Evolutionary conservation across 805 yeast genomes (phyloP).

Genomic region (Yamadazyma sp.): DNA sequence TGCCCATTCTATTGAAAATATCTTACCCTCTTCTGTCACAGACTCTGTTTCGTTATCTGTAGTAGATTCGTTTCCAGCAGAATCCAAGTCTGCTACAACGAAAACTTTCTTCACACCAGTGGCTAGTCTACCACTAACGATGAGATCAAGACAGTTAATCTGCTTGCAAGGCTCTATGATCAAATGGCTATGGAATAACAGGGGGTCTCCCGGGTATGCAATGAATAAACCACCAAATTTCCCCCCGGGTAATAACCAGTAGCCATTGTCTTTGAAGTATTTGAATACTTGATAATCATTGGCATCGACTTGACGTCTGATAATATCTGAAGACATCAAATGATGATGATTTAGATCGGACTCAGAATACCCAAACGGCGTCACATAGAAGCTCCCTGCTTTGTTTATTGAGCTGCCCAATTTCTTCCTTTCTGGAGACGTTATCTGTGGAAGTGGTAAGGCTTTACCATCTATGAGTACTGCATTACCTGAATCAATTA

Average conservation of each 20-base stretch:
- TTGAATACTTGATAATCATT: constrained; percentile 9
- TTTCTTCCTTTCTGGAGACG: constrained; percentile 6
- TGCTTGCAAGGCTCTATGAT: constrained; percentile 49
- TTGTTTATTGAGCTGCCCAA: constrained; percentile 1
- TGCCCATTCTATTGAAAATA: constrained; percentile 89
- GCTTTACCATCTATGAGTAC: constrained; percentile 4
- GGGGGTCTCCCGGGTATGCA: constrained; percentile 94
- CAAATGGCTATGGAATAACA: constrained; percentile 84
- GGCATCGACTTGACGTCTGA: constrained; percentile 4
- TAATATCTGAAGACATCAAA: neutral
- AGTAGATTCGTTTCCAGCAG: neutral
- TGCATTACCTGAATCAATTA: constrained; percentile 38
- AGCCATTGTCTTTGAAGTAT: constrained; percentile 42
- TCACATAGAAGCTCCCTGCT: constrained; percentile 2
- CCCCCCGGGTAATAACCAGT: constrained; percentile 74
- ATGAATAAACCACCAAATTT: constrained; percentile 88
- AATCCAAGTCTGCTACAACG: constrained; percentile 47
- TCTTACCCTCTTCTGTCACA: constrained; percentile 7
- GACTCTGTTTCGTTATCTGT: constrained; percentile 4
- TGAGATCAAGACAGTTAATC: constrained; percentile 45
- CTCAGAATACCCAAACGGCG: constrained; percentile 2
- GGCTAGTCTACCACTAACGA: constrained; percentile 87
- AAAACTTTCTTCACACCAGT: constrained; percentile 88
- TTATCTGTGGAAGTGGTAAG: constrained; percentile 2
- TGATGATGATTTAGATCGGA: too few species aligned